A percentile compares a stretch with the other conserved stretches of the same genome.
These are phyloP conservation scores for Triadica sebifera DNA, from an alignment of 345 rosid species.

Conservation along the genomic window DNA sequence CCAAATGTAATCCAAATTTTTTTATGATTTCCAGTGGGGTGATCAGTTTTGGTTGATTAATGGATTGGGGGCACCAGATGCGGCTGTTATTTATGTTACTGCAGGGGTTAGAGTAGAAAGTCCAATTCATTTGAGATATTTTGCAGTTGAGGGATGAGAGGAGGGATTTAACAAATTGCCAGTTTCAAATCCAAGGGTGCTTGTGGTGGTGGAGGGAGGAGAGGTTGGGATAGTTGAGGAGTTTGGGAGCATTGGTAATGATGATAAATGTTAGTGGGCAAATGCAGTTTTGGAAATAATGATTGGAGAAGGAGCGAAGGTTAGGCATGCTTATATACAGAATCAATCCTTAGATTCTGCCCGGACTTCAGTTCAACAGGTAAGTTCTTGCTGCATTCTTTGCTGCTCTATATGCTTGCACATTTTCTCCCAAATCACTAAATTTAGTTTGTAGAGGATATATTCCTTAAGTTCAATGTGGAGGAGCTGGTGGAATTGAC, in stretches of 20 bases:
- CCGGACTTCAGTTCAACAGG: constrained; percentile 90
- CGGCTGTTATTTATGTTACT: constrained; percentile 77
- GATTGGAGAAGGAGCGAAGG: constrained; percentile 56
- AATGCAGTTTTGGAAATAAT: constrained; percentile 75
- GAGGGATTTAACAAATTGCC: constrained; percentile 53
- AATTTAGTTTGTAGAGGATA: not conserved
- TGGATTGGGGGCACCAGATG: constrained; percentile 86
- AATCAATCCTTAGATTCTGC: constrained; percentile 68
- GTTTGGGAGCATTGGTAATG: constrained; percentile 47
- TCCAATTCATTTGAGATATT: constrained; percentile 69
- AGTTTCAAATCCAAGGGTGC: constrained; percentile 85
- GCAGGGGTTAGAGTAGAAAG: constrained; percentile 64
- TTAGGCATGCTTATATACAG: constrained; percentile 81
- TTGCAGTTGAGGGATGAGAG: constrained; percentile 60
- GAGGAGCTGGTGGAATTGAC: not conserved
- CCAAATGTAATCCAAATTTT: constrained; percentile 44
- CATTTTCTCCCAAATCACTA: not conserved
- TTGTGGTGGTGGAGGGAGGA: constrained; percentile 76
- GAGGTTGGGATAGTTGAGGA: constrained; percentile 83
- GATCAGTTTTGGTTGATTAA: constrained; percentile 89
- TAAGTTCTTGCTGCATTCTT: constrained; percentile 21
- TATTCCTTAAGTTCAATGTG: not conserved
- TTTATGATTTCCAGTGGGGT: constrained; percentile 62
- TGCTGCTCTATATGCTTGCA: not conserved
- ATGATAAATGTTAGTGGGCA: constrained; percentile 57